Evolutionary conservation across 2,329 filamentous ascomycete species (phyloP).

Genomic region (Aspergillus ibericus): DNA sequence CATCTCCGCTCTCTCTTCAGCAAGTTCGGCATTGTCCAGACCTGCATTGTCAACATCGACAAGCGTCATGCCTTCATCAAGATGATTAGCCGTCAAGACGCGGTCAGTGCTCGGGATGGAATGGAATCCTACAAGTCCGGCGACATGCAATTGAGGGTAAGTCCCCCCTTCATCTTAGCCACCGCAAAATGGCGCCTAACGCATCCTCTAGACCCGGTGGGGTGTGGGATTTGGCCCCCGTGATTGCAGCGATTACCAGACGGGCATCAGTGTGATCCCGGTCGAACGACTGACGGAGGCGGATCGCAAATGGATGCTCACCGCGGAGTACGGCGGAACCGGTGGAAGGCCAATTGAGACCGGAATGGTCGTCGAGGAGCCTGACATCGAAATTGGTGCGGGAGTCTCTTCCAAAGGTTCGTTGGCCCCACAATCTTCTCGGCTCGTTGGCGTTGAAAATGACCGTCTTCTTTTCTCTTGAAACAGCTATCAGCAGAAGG

Average conservation of each 20-base stretch:
- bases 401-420: conserved; percentile 89
- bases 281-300: conserved; percentile 92
- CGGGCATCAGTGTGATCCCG: conserved; percentile 88
- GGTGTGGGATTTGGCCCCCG: conserved; percentile 95
- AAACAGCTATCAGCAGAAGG: conserved; percentile 51
- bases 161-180: conserved; percentile 28
- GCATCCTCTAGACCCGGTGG: conserved; percentile 73
- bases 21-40: conserved; percentile 84
- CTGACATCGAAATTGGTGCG: conserved; percentile 96
- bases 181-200: conserved; percentile 25
- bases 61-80: conserved; percentile 99
- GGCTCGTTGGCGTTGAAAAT: not conserved
- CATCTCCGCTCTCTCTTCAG: conserved; percentile 80
- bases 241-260: conserved; percentile 94
- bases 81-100: conserved; percentile 88
- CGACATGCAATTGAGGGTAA: conserved; percentile 71
- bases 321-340: conserved; percentile 87
- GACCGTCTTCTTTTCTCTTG: not conserved
- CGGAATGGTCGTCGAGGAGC: conserved; percentile 90
- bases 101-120: conserved; percentile 76
- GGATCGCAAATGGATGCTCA: conserved; percentile 95
- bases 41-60: conserved; percentile 96
- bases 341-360: conserved; percentile 77
- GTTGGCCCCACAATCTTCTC: conserved; percentile 5
- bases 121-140: conserved; percentile 79